Evolutionary conservation across 805 yeast genomes (phyloP).

Genomic region (Schizosaccharomyces japonicus): DNA sequence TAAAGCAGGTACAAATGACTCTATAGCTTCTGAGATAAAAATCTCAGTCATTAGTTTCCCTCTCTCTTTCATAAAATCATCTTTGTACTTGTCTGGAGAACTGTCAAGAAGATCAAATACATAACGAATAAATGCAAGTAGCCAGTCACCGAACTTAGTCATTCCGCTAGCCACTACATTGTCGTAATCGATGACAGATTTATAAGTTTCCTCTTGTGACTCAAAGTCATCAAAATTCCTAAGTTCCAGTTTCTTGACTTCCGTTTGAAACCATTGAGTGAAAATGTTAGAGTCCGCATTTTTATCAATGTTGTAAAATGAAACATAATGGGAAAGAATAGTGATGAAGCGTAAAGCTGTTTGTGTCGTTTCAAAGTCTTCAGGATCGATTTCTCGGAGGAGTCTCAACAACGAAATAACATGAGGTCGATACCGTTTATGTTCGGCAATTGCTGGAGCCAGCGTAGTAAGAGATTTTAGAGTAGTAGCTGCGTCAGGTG

Average conservation of each 20-base stretch:
- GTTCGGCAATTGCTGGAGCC: constrained; percentile 38
- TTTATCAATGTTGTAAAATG: constrained; percentile 36
- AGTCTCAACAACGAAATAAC: constrained; percentile 47
- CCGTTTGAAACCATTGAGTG: constrained; percentile 39
- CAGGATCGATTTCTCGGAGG: constrained; percentile 67
- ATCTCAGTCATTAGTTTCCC: constrained; percentile 29
- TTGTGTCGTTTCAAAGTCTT: constrained; percentile 54
- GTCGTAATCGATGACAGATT: constrained; percentile 14
- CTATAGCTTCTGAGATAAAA: too few relatives aligned
- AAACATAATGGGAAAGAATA: constrained; percentile 45
- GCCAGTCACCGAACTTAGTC: constrained; percentile 37
- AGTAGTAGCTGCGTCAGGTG: constrained; percentile 58
- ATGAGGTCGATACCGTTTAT: constrained; percentile 51
- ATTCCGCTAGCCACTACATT: constrained; percentile 32
- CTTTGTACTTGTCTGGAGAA: constrained; percentile 26
- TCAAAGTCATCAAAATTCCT: constrained; percentile 1
- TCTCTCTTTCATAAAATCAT: not conserved
- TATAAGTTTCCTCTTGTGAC: not conserved
- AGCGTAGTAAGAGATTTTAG: constrained; percentile 41
- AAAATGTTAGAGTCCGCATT: constrained; percentile 18
- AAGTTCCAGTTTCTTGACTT: constrained; percentile 30
- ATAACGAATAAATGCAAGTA: constrained; percentile 32
- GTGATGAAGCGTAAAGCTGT: constrained; percentile 47
- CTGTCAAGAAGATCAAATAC: constrained; percentile 43
- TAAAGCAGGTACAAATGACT: too few relatives aligned